Percentiles rank a stretch among this genome's conserved stretches.
Conservation (phyloP, 805 yeast genomes). For the Blastobotrys mokoenaii region DNA sequence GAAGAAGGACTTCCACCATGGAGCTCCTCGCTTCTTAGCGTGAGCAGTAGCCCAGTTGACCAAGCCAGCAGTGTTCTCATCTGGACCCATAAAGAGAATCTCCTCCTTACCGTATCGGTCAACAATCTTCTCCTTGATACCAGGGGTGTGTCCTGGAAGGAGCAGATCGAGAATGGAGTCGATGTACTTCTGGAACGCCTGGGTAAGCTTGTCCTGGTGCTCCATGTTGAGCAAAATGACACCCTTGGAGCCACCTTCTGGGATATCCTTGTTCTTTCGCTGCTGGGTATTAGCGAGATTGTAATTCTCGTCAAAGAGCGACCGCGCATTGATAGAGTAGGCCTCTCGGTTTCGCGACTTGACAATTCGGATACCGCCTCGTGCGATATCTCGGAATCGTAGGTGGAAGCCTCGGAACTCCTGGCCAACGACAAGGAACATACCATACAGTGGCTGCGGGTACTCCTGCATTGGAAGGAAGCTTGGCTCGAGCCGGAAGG, state of each 20-base stretch:
- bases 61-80: conserved; percentile 93
- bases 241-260: conserved; percentile 99
- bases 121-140: conserved; percentile 73
- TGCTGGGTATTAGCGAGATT: conserved; percentile 95
- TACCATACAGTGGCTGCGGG: conserved; percentile 88
- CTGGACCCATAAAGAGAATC: conserved; percentile 97
- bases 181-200: conserved; percentile 85
- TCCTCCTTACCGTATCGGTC: conserved; percentile 80
- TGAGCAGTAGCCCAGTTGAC: conserved; percentile 97
- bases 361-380: conserved; percentile 97
- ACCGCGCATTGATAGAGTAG: conserved; percentile 74
- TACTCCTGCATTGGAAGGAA: conserved; percentile 81
- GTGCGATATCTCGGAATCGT: conserved; percentile 91
- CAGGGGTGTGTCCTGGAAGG: conserved; percentile 61
- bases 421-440: conserved; percentile 91
- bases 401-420: conserved; percentile 97
- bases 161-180: conserved; percentile 84
- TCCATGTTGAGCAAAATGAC: conserved; percentile 70
- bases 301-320: conserved; percentile 92
- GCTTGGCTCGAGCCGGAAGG: conserved; percentile 82
- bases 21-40: conserved; percentile 85
- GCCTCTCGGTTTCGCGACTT: conserved; percentile 79
- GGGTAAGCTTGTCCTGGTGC: conserved; percentile 70
- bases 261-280: conserved; percentile 93
- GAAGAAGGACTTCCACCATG: conserved; percentile 97